Base-by-base conservation (phyloP, 2,329 filamentous ascomycete species). In the Xylaria arbuscula region DNA sequence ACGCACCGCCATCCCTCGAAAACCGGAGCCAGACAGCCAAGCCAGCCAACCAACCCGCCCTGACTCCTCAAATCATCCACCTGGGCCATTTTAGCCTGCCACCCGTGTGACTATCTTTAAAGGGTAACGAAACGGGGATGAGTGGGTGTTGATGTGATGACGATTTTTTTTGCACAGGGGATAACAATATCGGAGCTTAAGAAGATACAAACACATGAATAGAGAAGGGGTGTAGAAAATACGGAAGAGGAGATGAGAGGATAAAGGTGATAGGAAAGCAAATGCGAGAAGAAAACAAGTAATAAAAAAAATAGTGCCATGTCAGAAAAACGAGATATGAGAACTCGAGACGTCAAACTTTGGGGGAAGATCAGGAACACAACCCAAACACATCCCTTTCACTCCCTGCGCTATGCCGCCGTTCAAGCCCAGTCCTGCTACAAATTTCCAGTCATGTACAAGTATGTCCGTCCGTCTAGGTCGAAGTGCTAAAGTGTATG, bases 341-440 rank as follows among this genome's bases (percentile, higher is more conserved):
- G 60, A 72, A 72, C 70, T 71, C 68, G 64, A 72, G 71, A 67
- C 68, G 72, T 75, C 72, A 74, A 69, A 67, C 69, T 70, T 53
- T 40, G 56, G 36, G 63, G 64, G 70, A 67, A 70, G 62, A 70
- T 71, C 69, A 73, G 75, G 73, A 75, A 76, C 72, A 73, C 75
- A 76, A 72, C 75, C 72, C 75, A 77, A 70, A 76, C 76, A 78
- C 76, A 78, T 73, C 74, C 74, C 76, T 74, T 75, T 75, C 77
- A 78, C 75, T 78, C 76, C 77, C 74, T 77, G 75, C 77, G 77
- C 77, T 79, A 78, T 78, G 77, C 77, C 77, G 70, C 76, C 75
- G 62, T 75, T 73, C 74, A 75, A 73, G 72, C 72, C 72, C 75
- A 72, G 68, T 70, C 75, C 69, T 74, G 69, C 74, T 71, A 68